Conservation (phyloP, 2,329 filamentous ascomycete genomes). For the Diplodia intermedia region DNA sequence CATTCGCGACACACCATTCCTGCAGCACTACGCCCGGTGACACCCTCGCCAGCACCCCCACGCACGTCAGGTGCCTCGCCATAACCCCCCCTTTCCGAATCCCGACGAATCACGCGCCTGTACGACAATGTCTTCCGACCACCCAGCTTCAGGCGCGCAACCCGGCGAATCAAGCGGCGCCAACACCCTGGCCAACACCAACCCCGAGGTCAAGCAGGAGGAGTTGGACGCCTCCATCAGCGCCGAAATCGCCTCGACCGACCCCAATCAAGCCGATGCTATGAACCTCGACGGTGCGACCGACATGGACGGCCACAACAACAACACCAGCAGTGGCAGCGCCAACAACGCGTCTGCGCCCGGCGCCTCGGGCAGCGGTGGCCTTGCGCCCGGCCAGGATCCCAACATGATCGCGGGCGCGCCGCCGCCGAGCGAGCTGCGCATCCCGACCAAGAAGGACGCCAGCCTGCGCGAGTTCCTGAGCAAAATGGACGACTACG, state of each 20-base stretch:
- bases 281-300: constrained; percentile 53
- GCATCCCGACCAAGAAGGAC: constrained; percentile 84
- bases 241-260: constrained; percentile 48
- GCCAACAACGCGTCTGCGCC: background rate
- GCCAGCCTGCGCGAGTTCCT: constrained; percentile 90
- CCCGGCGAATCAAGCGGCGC: constrained; percentile 4
- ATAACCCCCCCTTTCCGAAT: background rate
- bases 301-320: constrained; percentile 41
- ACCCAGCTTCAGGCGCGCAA: constrained; percentile 20
- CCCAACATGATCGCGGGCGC: constrained; percentile 51
- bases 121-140: constrained; percentile 28
- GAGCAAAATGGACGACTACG: constrained; percentile 96
- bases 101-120: constrained; percentile 29
- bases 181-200: constrained; percentile 4
- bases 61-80: constrained; percentile 32
- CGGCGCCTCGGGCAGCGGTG: background rate
- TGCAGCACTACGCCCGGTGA: constrained; percentile 29
- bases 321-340: background rate
- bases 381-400: constrained; percentile 40
- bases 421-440: constrained; percentile 60
- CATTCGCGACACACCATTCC: constrained; percentile 29
- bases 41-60: constrained; percentile 25
- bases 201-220: constrained; percentile 40
- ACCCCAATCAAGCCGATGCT: constrained; percentile 44
- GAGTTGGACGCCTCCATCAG: constrained; percentile 52